Evolutionary conservation across 2,329 filamentous ascomycete genomes (phyloP).

Genomic region (Aquanectria penicillioides): DNA sequence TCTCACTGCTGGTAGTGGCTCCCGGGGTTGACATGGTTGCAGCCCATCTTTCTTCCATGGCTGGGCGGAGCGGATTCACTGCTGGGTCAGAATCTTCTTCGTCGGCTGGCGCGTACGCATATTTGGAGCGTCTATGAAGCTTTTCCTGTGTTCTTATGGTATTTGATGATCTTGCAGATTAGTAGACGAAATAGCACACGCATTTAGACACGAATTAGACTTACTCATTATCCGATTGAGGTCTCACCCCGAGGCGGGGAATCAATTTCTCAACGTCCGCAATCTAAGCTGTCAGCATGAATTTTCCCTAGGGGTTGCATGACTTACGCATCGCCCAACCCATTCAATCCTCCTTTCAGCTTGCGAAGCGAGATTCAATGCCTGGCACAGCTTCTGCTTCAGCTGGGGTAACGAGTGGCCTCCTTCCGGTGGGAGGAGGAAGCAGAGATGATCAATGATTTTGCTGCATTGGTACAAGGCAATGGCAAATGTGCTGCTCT

Average conservation of each 20-base stretch:
- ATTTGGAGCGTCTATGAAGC: conserved; percentile 32
- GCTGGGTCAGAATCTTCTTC: conserved; percentile 27
- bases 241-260: conserved; percentile 10
- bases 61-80: not conserved
- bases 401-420: conserved; percentile 11
- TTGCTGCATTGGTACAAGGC: conserved; percentile 32
- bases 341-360: conserved; percentile 7
- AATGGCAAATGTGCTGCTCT: conserved; percentile 11
- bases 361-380: not conserved
- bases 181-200: not conserved
- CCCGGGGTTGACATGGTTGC: not conserved
- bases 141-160: conserved; percentile 14
- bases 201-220: not conserved
- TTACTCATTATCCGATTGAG: conserved; percentile 15
- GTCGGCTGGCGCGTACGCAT: conserved; percentile 27
- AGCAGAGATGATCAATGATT: conserved; percentile 27
- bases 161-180: not conserved
- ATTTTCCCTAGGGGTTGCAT: accelerated
- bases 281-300: conserved; percentile 12
- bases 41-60: not conserved
- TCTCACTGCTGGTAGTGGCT: not conserved
- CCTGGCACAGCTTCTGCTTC: conserved; percentile 25
- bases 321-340: conserved; percentile 24
- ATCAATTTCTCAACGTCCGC: conserved; percentile 26
- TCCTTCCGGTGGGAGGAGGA: conserved; percentile 14